Base-by-base conservation (phyloP, 805 yeast genomes). In the Ogataea dorogensis region DNA sequence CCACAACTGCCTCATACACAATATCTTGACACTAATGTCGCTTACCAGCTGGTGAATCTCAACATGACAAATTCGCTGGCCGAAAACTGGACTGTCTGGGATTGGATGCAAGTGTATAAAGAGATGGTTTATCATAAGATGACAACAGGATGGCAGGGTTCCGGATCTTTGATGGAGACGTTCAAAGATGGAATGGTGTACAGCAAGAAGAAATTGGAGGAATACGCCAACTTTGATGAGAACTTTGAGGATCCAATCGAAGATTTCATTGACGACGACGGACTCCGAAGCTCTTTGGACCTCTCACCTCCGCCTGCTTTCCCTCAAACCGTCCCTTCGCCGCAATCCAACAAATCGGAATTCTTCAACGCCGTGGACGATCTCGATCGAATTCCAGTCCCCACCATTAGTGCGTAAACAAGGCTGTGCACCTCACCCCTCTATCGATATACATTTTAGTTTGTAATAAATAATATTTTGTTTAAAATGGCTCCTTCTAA, bases 1-100 rank as follows among this genome's bases (percentile, higher is more conserved):
- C 94, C 94, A 5, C 75, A 79, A 15, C 67, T 85, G 50, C 94
- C 94, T 3, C 77, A 72, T 40, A 75, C 78, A 20, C 74, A 77
- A 48, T 79, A 80, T 43, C 51, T 84, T 31, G 68, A 57, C 36
- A 43, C 43, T 17, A 56, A 55, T 22, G 47, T 56, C 20, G 48
- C 66, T 1, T 49, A 43, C 22, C 59, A 60, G 36, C 47, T 63
- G 26, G 55, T 61, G 10, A 40, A 51, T 2, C 38, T 63, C 20
- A 63, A 63, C 38, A 44, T 63, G 15, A 44, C 41, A 6, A 63
- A 63, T 35, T 55, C 67, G 11, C 12, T 54, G 4, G 35, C 31
- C n/a, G 67, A 63, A 43, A 22, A 42, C 10, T 63, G 68, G 68
- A 29, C 40, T 8, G 42, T 42, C 16, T 42, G 42, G 34, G 67